Percentiles rank a stretch among this genome's conserved stretches.
Evolutionary conservation across 305 asterid genomes (phyloP).

Genomic region (Euphrasia arctica): DNA sequence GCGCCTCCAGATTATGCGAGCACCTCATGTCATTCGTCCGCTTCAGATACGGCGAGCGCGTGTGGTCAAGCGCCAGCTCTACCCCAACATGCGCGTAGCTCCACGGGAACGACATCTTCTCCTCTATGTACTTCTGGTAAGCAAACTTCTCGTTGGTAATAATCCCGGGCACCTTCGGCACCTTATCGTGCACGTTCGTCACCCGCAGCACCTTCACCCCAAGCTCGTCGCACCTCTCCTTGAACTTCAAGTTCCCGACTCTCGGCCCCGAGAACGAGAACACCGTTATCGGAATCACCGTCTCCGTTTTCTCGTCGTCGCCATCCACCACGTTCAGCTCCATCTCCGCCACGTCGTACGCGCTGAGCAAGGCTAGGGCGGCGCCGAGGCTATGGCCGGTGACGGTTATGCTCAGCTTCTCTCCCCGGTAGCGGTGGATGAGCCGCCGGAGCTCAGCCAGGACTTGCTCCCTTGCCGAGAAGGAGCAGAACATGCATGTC

Average conservation of each 20-base stretch:
- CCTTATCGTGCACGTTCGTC: slow-evolving; percentile 56
- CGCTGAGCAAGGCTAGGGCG: slow-evolving; percentile 58
- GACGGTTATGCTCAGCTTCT: slow-evolving; percentile 59
- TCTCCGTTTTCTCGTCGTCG: not conserved
- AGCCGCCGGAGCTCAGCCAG: slow-evolving; percentile 60
- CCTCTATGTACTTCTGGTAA: slow-evolving; percentile 54
- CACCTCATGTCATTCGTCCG: slow-evolving; percentile 35
- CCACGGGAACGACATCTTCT: slow-evolving; percentile 56
- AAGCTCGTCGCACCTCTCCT: slow-evolving; percentile 66
- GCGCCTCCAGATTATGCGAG: slow-evolving; percentile 66
- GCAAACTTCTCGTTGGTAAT: slow-evolving; percentile 61
- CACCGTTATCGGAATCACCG: slow-evolving; percentile 46
- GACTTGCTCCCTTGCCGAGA: slow-evolving; percentile 70
- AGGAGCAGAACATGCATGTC: slow-evolving; percentile 48
- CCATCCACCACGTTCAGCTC: slow-evolving; percentile 37
- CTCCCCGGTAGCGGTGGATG: slow-evolving; percentile 54
- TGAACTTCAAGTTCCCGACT: slow-evolving; percentile 66
- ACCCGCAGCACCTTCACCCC: slow-evolving; percentile 54
- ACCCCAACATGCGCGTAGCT: slow-evolving; percentile 77
- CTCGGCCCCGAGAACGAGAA: slow-evolving; percentile 62
- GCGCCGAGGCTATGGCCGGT: slow-evolving; percentile 86
- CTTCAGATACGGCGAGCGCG: slow-evolving; percentile 52
- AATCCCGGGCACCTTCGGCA: slow-evolving; percentile 67
- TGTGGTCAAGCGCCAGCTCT: slow-evolving; percentile 52
- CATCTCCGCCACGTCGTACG: slow-evolving; percentile 69